phyloP scores from a whole-genome alignment of 345 rosid genomes.

The Eucalyptus erythrocorys region DNA sequence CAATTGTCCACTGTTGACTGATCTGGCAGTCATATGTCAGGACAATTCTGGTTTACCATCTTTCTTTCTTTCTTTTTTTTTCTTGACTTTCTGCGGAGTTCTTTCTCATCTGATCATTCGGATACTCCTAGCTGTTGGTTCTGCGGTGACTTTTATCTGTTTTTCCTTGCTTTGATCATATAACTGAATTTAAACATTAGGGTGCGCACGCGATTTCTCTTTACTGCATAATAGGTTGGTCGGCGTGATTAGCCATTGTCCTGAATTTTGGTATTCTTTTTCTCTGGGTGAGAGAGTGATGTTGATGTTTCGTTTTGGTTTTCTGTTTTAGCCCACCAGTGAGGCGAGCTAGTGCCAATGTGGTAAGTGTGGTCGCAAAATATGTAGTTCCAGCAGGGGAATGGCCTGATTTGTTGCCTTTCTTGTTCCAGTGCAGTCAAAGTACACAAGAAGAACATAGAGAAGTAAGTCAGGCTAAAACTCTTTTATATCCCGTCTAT shows the following conservation, averaged over 20 bases:
- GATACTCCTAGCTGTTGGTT: neutral
- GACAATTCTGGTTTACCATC: neutral
- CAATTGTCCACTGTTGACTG: neutral
- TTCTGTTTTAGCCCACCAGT: conserved; percentile 59
- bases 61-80: neutral
- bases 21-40: neutral
- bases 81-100: neutral
- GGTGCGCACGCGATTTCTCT: neutral
- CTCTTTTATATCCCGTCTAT: neutral
- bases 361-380: conserved; percentile 87
- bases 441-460: conserved; percentile 95
- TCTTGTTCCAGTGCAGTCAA: conserved; percentile 91
- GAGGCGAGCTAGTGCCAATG: conserved; percentile 97
- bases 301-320: neutral
- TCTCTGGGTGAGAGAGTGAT: neutral
- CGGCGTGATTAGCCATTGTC: neutral
- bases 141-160: neutral
- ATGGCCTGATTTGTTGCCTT: conserved; percentile 89
- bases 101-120: neutral
- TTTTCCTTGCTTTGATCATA: neutral
- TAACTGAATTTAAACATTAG: neutral
- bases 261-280: neutral
- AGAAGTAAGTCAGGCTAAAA: conserved; percentile 40
- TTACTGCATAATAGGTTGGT: neutral
- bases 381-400: conserved; percentile 95